Base-by-base conservation (phyloP, 2,329 filamentous ascomycete species). In the Colletotrichum agaves region DNA sequence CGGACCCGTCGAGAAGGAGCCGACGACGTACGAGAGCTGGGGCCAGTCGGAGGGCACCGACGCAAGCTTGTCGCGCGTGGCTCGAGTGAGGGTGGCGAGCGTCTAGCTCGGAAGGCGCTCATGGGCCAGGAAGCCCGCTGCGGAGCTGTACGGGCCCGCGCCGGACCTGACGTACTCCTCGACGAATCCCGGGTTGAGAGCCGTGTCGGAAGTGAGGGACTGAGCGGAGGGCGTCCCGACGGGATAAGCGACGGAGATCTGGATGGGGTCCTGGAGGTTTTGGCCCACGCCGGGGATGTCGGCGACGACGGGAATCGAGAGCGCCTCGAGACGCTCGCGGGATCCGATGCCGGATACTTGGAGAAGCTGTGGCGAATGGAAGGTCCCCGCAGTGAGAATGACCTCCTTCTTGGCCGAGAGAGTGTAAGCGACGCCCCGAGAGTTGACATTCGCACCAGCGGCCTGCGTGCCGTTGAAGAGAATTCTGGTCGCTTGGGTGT, bases 231-330 rank as follows among this genome's bases (percentile, higher is more conserved):
- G 49, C 13, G 56, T 69, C 41, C 31, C 57, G 11, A 69, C 62
- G 35, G 61, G 61, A 35, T 55, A 65, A 5, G 61, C 61, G 39
- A 68, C 61, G 27, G 59, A 64, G 11, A 68, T 59, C 66, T 95
- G 87, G 23, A 97, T 82, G 0, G 96, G 98, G 3, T 87, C 90
- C 69, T 97, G 90, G 15, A 99, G 82, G 76, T 94, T 91, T 71
- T 94, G 84, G 23, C 93, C 89, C 77, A 99, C 99, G 5, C 92
- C 92, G 4, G 88, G 86, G 0, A 87, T 76, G 69, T 90, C 81
- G 3, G 77, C 76, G 44, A 88, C 66, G 13, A 88, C 79, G 0
- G 80, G 76, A 64, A 83, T 81, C 4, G 72, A 72, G 21, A 77
- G 75, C 39, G 75, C 74, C 7, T 77, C 69, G 0, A 86, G 75